Evolutionary conservation across 495 filamentous ascomycete species (phyloP).

Genomic region (Lentithecium fluviatile): DNA sequence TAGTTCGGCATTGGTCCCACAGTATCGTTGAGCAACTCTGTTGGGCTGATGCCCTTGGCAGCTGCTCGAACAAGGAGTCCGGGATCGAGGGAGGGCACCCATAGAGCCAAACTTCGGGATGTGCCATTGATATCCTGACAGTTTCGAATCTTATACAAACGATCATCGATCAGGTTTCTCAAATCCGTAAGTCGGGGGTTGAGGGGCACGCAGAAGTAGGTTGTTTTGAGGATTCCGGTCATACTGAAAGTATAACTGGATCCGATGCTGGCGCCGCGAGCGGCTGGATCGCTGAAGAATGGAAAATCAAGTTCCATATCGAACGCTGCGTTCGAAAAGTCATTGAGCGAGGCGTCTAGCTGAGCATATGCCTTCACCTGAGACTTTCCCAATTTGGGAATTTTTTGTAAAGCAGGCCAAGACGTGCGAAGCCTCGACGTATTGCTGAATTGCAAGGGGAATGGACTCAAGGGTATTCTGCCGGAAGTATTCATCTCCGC

Average conservation of each 20-base stretch:
- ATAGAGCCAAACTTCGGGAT: not conserved
- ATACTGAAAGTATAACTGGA: no score
- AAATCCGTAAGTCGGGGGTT: constrained; percentile 1
- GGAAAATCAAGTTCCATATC: constrained; percentile 9
- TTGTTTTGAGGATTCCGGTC: not conserved
- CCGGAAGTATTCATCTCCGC: constrained; percentile 43
- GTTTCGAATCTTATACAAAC: not conserved
- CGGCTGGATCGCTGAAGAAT: not conserved
- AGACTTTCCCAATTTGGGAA: constrained; percentile 24
- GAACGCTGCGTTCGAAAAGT: constrained; percentile 5
- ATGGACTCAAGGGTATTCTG: constrained; percentile 43
- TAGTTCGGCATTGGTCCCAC: not conserved
- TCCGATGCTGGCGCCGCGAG: no score
- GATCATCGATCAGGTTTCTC: constrained; percentile 4
- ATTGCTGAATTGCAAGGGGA: constrained; percentile 42
- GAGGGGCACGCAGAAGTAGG: not conserved
- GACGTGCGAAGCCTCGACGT: constrained; percentile 42
- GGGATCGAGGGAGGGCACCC: not conserved
- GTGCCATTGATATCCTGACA: not conserved
- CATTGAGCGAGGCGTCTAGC: not conserved
- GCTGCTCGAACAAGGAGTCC: not conserved
- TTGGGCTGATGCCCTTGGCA: not conserved
- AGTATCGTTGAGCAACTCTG: not conserved
- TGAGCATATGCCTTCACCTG: constrained; percentile 21
- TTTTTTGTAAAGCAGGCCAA: constrained; percentile 29